These are phyloP conservation scores for Conticribra weissflogii DNA, from an alignment of 108 stramenopile genomes.

Conservation along the genomic window DNA sequence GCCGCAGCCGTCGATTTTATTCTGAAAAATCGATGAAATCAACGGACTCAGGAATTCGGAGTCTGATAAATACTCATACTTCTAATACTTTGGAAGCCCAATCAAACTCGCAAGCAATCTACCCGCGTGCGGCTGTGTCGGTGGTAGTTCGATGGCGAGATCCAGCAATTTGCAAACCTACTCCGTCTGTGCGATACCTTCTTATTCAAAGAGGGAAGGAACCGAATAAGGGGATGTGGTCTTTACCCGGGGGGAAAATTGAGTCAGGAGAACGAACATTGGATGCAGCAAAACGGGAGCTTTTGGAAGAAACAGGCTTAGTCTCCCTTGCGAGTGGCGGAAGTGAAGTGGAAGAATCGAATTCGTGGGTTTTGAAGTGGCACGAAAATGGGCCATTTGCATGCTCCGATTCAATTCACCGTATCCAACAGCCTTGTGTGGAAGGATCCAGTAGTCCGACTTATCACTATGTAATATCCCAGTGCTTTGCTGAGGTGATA, in stretches of 20 bases:
- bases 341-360: neutral
- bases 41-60: too few species aligned
- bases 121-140: neutral
- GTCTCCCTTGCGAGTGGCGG: neutral
- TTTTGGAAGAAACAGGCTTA: slow-evolving; percentile 68
- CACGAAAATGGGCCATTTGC: slow-evolving; percentile 42
- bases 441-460: neutral
- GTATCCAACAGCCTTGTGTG: too few species aligned
- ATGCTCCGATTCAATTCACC: slow-evolving; percentile 53
- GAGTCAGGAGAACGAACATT: slow-evolving; percentile 63
- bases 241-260: slow-evolving; percentile 72
- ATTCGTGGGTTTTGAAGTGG: slow-evolving; percentile 37
- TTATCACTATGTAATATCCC: slow-evolving; percentile 50
- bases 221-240: slow-evolving; percentile 73
- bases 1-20: too few species aligned
- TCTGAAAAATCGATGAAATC: too few species aligned
- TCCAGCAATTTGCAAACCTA: neutral
- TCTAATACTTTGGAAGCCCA: too few species aligned
- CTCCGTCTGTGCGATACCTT: slow-evolving; percentile 36
- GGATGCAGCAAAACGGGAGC: slow-evolving; percentile 59
- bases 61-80: too few species aligned
- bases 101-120: neutral
- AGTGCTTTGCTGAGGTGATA: slow-evolving; percentile 44
- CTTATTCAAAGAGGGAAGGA: slow-evolving; percentile 70
- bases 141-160: slow-evolving; percentile 2